A percentile compares a stretch with the other conserved stretches of the same genome.
These are phyloP conservation scores for Nicotiana obtusifolia DNA, from an alignment of 257 asterid genomes.

Conservation along the genomic window DNA sequence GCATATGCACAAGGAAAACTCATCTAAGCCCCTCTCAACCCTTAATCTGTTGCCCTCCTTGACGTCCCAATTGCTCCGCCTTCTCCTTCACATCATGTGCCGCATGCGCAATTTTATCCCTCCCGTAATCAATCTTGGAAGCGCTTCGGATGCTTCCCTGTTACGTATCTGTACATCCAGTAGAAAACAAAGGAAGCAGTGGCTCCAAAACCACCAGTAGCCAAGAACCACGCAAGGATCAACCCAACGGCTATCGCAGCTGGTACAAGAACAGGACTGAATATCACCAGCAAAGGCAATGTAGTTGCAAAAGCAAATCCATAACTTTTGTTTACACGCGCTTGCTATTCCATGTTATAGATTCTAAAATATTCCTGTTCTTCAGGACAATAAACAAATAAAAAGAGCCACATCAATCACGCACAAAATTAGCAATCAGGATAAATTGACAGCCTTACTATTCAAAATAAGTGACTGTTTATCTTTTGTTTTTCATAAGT, in stretches of 20 bases:
- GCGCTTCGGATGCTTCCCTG: slow-evolving; percentile 92
- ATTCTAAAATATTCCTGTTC: too few relatives aligned
- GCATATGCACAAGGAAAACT: not conserved
- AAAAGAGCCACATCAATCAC: too few relatives aligned
- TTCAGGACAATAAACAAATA: too few relatives aligned
- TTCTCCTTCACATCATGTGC: slow-evolving; percentile 59
- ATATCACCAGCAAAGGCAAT: slow-evolving; percentile 43
- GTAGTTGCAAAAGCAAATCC: too few relatives aligned
- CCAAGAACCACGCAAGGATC: slow-evolving; percentile 55
- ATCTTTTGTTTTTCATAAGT: too few relatives aligned
- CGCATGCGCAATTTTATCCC: slow-evolving; percentile 45
- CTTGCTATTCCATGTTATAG: too few relatives aligned
- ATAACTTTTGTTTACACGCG: too few relatives aligned
- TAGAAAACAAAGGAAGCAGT: slow-evolving; percentile 72
- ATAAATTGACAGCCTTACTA: too few relatives aligned
- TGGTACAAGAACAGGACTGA: slow-evolving; percentile 87
- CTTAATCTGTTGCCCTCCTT: slow-evolving; percentile 30
- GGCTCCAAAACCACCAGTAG: slow-evolving; percentile 71
- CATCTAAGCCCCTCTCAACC: not conserved
- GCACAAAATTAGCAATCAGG: too few relatives aligned
- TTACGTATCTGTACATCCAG: slow-evolving; percentile 76
- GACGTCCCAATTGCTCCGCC: slow-evolving; percentile 51
- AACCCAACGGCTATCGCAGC: slow-evolving; percentile 52
- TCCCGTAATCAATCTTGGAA: slow-evolving; percentile 55
- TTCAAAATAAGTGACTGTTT: too few relatives aligned